Evolutionary conservation across 192 early-diverging fungal species (phyloP), one percentile per base, ranked within the genome.

Genomic region (Diversispora epigaea): DNA sequence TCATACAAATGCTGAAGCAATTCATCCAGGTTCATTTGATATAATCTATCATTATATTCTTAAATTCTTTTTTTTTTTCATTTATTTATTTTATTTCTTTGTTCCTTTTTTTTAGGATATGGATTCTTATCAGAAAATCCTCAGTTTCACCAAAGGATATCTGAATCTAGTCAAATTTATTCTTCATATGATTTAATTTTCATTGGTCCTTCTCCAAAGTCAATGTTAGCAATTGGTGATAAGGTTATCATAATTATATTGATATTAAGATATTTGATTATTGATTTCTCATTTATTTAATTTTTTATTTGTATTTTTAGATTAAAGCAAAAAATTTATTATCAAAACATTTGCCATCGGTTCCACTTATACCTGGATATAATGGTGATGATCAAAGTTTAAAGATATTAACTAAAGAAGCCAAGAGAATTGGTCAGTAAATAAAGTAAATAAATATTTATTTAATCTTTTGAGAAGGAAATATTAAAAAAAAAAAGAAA

Each of bases 61-160:
- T 61, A 9, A 17, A 50, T 75, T 17, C 21, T 47, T 17, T 47
- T 17, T 14, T 60, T 25, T 15, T 46, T 1, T n/a, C n/a, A n/a
- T 47, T 40, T 32, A 8, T 19, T 5, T 39, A 68, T 63, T 81
- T 82, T 1, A n/a, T 4, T 44, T 43, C 17, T 32, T 45, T 76
- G 17, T 8, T 66, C 25, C 3, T 62, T 25, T 32, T 41, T 0
- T 21, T 17, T 76, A 80, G 82, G 90, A 1, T 98, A 98, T 80
- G 96, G 96, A 4, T 98, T 98, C 82, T 84, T 98, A 71, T 92
- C 90, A 11, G 96, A 98, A 78, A 98, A 96, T 79, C 77, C 87
- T 2, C 50, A 78, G 22, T 96, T 98, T 89, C 93, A 93, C 15
- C 76, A 89, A 77, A 85, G 87, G 25, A 86, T 95, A 22, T 89